A percentile compares a stretch with the other conserved stretches of the same genome.
phyloP scores from a whole-genome alignment of 345 rosid genomes.

The Triadica sebifera region DNA sequence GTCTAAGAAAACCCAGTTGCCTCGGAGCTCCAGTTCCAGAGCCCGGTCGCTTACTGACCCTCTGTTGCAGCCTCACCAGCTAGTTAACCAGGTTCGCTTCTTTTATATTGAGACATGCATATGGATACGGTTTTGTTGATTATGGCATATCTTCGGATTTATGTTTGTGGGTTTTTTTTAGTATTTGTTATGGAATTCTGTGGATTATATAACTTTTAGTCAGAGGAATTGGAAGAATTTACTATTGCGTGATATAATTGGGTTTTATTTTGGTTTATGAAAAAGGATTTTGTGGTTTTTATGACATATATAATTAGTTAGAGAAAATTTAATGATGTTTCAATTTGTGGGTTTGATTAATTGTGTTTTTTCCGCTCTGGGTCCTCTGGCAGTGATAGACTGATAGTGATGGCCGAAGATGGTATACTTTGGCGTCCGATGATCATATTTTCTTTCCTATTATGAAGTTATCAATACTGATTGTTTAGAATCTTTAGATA shows the following conservation, averaged over 20 bases:
- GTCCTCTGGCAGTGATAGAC: background rate
- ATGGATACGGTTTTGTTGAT: background rate
- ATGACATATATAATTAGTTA: background rate
- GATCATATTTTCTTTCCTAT: background rate
- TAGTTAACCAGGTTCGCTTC: constrained; percentile 67
- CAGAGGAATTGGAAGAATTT: background rate
- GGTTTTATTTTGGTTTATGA: background rate
- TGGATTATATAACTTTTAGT: background rate
- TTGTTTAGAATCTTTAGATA: background rate
- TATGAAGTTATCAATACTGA: background rate
- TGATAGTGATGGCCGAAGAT: background rate
- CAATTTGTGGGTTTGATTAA: background rate
- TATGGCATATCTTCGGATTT: background rate
- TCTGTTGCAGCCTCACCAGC: constrained; percentile 83
- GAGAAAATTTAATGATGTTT: background rate
- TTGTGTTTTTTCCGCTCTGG: background rate
- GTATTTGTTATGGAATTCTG: background rate
- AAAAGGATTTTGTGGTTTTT: background rate
- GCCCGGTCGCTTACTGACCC: constrained; percentile 88
- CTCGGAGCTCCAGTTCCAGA: constrained; percentile 86
- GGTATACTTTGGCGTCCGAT: background rate
- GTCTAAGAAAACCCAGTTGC: constrained; percentile 66
- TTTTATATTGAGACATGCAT: background rate
- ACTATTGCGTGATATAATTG: background rate
- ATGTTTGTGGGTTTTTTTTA: background rate